phyloP scores from a whole-genome alignment of 2,329 filamentous ascomycete genomes.

The Nigrospora sphaerica region DNA sequence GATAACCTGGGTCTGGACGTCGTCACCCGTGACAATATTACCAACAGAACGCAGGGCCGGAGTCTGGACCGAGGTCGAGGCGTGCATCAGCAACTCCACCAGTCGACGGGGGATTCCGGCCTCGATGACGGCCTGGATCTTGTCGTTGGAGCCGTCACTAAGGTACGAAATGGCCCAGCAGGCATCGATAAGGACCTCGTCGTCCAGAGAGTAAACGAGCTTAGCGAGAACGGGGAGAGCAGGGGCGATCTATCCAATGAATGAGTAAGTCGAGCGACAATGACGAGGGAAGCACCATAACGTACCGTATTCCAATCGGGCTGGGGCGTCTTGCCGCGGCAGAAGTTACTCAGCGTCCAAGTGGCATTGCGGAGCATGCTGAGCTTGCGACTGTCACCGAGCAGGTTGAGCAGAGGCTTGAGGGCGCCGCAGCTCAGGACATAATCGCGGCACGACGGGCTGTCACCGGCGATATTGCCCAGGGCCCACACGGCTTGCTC shows the following conservation, averaged over 20 bases:
- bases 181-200: constrained; percentile 96
- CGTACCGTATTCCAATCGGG: constrained; percentile 94
- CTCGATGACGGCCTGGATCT: constrained; percentile 98
- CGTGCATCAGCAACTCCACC: constrained; percentile 96
- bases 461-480: constrained; percentile 98
- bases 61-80: constrained; percentile 96
- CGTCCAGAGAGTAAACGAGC: constrained; percentile 95
- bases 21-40: constrained; percentile 97
- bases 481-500: constrained; percentile 98
- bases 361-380: constrained; percentile 99
- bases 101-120: constrained; percentile 93
- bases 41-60: constrained; percentile 94
- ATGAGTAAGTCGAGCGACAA: neutral
- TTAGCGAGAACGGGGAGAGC: constrained; percentile 93
- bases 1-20: constrained; percentile 98
- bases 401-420: constrained; percentile 78
- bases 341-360: constrained; percentile 99
- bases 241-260: constrained; percentile 67
- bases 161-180: constrained; percentile 99
- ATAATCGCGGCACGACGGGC: constrained; percentile 94
- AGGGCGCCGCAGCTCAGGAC: constrained; percentile 87
- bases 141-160: constrained; percentile 96
- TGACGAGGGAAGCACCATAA: too few species aligned
- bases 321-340: constrained; percentile 97
- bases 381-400: constrained; percentile 95